phyloP scores from a whole-genome alignment of 73 alveolate species.

The Tetrahymena borealis region DNA sequence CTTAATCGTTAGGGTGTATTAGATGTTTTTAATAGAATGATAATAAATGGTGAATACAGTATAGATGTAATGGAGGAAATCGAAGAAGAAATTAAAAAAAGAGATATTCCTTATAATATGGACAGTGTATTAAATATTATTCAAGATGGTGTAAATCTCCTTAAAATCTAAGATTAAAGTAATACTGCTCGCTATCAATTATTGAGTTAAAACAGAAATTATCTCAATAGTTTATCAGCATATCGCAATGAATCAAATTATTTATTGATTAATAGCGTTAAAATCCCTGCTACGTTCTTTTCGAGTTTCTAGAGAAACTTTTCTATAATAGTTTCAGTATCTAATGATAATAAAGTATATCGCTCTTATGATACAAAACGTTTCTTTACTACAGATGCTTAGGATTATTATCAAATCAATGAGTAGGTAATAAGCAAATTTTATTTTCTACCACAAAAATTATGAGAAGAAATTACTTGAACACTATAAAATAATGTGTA shows the following conservation, averaged over 20 bases:
- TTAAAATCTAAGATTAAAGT: not conserved
- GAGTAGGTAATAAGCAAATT: too few species aligned
- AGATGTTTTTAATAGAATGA: not conserved
- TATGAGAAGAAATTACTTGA: too few species aligned
- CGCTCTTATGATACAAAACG: not conserved
- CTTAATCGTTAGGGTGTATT: not conserved
- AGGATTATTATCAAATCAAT: too few species aligned
- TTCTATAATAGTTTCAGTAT: not conserved
- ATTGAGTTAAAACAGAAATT: not conserved
- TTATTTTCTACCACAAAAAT: too few species aligned
- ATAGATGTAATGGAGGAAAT: not conserved
- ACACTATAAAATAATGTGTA: too few species aligned
- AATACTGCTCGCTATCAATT: not conserved
- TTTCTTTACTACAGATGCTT: too few species aligned
- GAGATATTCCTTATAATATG: not conserved
- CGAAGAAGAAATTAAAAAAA: not conserved
- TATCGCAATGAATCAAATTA: not conserved
- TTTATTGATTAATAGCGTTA: not conserved
- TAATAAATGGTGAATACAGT: not conserved
- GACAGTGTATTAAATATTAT: not conserved
- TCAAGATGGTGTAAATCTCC: not conserved
- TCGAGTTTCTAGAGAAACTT: not conserved
- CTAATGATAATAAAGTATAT: not conserved
- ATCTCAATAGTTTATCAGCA: not conserved
- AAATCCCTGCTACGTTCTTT: not conserved